A percentile compares a stretch with the other conserved stretches of the same genome.
Evolutionary conservation across 1,284 basidiomycete species (phyloP).

Genomic region (Apiotrichum akiyoshidainum): DNA sequence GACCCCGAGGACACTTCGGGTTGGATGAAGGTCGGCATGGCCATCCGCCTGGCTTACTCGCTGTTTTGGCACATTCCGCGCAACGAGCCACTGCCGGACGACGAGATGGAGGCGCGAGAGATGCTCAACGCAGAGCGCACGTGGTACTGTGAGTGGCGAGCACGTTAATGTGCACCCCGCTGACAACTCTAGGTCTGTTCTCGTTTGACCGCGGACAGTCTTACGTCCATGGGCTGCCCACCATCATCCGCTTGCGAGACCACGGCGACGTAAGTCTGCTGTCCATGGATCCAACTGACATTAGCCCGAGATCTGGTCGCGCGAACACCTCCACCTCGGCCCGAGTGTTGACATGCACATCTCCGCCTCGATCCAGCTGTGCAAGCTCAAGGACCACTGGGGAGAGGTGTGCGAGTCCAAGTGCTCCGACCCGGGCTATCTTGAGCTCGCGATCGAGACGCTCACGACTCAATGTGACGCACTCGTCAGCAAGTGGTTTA

Average conservation of each 20-base stretch:
- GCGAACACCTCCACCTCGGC: slow-evolving; percentile 33
- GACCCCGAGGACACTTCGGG: slow-evolving; percentile 30
- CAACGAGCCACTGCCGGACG: slow-evolving; percentile 26
- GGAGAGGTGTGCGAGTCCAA: slow-evolving; percentile 28
- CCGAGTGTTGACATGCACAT: slow-evolving; percentile 38
- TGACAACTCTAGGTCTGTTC: slow-evolving; percentile 25
- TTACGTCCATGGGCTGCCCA: slow-evolving; percentile 33
- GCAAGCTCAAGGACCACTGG: slow-evolving; percentile 42
- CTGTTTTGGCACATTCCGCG: slow-evolving; percentile 33
- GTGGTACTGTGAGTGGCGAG: slow-evolving; percentile 37
- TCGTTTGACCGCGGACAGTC: slow-evolving; percentile 35
- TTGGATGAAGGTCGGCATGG: slow-evolving; percentile 37
- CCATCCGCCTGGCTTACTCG: slow-evolving; percentile 35
- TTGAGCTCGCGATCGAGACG: slow-evolving; percentile 33
- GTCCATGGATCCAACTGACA: background rate
- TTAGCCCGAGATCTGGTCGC: slow-evolving; percentile 34
- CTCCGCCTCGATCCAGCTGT: slow-evolving; percentile 36
- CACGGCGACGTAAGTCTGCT: slow-evolving; percentile 26
- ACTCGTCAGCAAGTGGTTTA: slow-evolving; percentile 31
- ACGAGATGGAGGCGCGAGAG: slow-evolving; percentile 31
- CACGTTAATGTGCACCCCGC: background rate
- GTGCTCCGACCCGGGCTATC: slow-evolving; percentile 23
- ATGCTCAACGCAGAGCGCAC: slow-evolving; percentile 38
- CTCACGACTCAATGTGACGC: slow-evolving; percentile 28
- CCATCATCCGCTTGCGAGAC: slow-evolving; percentile 28